phyloP scores from a whole-genome alignment of 192 early-diverging fungal genomes.

The Ambispora gerdemannii region DNA sequence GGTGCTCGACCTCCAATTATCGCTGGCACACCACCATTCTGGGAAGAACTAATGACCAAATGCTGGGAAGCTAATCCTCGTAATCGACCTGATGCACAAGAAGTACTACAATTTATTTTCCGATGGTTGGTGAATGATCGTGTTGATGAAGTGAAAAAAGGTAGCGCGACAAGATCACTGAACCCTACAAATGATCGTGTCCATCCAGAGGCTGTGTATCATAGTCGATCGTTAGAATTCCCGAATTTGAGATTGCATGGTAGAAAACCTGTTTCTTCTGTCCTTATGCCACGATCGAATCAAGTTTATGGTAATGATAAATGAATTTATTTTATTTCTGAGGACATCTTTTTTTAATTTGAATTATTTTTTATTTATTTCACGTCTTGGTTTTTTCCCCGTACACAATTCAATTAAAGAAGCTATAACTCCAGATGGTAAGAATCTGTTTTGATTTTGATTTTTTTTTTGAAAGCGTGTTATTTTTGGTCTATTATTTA shows the following conservation, averaged over 20 bases:
- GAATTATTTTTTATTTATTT: too few species aligned
- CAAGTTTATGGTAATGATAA: background rate
- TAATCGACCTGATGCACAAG: constrained; percentile 25
- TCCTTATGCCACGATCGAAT: background rate
- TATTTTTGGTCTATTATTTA: too few species aligned
- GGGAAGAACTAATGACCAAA: constrained; percentile 35
- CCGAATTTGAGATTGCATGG: background rate
- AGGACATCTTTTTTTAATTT: too few species aligned
- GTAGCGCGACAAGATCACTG: background rate
- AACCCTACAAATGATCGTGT: background rate
- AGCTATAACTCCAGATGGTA: too few species aligned
- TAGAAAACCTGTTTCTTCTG: background rate
- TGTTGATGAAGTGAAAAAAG: constrained; percentile 12
- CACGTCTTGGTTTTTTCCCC: too few species aligned
- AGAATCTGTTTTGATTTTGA: too few species aligned
- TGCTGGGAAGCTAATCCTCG: constrained; percentile 43
- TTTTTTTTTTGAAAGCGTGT: too few species aligned
- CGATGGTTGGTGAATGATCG: constrained; percentile 23
- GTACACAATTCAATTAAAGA: too few species aligned
- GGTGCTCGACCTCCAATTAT: constrained; percentile 39
- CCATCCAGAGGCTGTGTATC: constrained; percentile 22
- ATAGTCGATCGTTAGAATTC: constrained; percentile 29
- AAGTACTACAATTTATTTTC: constrained; percentile 8
- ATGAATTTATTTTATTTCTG: too few species aligned
- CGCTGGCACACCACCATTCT: constrained; percentile 40